A percentile compares a stretch with the other conserved stretches of the same genome.
Conservation (phyloP, 129 eudicot genomes). For the Chrysanthemum lavandulifolium region DNA sequence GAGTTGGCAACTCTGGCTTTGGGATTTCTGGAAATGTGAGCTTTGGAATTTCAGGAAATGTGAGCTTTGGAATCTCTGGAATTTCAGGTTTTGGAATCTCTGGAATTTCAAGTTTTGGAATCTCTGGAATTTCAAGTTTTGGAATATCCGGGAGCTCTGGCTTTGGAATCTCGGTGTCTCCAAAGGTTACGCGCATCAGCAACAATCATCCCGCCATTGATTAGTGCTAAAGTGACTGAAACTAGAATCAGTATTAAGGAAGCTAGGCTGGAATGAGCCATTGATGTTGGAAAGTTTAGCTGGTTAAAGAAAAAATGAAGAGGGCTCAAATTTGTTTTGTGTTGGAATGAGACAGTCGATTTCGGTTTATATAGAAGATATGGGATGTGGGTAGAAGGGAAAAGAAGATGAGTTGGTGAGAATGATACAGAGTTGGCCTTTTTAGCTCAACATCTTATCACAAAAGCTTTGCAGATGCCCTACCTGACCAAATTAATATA, state of each 20-base stretch:
- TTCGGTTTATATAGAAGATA: constrained; percentile 8
- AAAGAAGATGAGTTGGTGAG: not conserved
- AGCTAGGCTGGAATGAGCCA: constrained; percentile 15
- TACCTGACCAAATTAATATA: not conserved
- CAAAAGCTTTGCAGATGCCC: not conserved
- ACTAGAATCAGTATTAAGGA: constrained; percentile 17
- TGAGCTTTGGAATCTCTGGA: constrained; percentile 9
- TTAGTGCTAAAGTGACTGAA: constrained; percentile 19
- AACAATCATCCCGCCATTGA: not conserved
- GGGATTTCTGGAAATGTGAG: constrained; percentile 16
- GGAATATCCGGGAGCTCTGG: constrained; percentile 2
- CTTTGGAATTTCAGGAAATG: constrained; percentile 6
- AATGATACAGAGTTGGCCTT: not conserved
- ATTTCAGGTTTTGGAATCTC: constrained; percentile 6
- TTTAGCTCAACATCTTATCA: constrained; percentile 27
- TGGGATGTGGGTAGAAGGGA: constrained; percentile 1
- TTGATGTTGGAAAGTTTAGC: constrained; percentile 8
- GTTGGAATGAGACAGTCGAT: constrained; percentile 9
- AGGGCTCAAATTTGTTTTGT: not conserved
- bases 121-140: not conserved
- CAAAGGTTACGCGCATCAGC: constrained; percentile 27
- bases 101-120: not conserved
- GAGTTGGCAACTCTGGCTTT: not conserved
- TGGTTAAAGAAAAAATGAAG: not conserved
- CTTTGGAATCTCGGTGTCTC: constrained; percentile 29